A percentile compares a stretch with the other conserved stretches of the same genome.
These are phyloP conservation scores for Blumeria graminis DNA, from an alignment of 2,329 filamentous ascomycete species.

Conservation along the genomic window DNA sequence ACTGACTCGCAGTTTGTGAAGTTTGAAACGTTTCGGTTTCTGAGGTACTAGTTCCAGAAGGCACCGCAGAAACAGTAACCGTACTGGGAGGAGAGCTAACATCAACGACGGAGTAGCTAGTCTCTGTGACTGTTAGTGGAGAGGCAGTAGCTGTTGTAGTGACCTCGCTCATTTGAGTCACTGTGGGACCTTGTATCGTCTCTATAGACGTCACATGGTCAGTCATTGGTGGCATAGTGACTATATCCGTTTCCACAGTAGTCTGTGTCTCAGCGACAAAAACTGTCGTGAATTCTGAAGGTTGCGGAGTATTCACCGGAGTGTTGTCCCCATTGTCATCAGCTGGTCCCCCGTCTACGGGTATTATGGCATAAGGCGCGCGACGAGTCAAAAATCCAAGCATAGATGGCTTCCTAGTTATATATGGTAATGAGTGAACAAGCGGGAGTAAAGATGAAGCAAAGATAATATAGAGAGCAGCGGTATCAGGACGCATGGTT, in stretches of 20 bases:
- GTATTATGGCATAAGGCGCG: slow-evolving; percentile 15
- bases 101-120: slow-evolving; percentile 13
- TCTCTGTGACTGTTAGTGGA: slow-evolving; percentile 7
- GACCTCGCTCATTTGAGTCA: slow-evolving; percentile 9
- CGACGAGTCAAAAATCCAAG: slow-evolving; percentile 7
- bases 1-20: background rate
- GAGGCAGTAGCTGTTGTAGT: slow-evolving; percentile 8
- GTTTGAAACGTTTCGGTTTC: background rate
- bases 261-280: slow-evolving; percentile 9
- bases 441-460: too few species aligned
- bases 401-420: background rate
- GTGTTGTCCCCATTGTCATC: background rate
- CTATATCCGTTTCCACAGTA: slow-evolving; percentile 9
- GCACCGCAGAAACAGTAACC: slow-evolving; percentile 5
- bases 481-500: too few species aligned
- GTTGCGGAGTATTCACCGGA: background rate
- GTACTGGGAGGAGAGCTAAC: slow-evolving; percentile 7
- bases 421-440: too few species aligned
- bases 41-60: slow-evolving; percentile 1
- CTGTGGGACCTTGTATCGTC: slow-evolving; percentile 9
- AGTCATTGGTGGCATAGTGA: slow-evolving; percentile 8
- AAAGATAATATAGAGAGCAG: too few species aligned
- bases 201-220: slow-evolving; percentile 8
- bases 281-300: slow-evolving; percentile 10
- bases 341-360: slow-evolving; percentile 15